These are phyloP conservation scores for Coccinonectria pachysandricola DNA, from an alignment of 2,329 filamentous ascomycete genomes.

Conservation along the genomic window DNA sequence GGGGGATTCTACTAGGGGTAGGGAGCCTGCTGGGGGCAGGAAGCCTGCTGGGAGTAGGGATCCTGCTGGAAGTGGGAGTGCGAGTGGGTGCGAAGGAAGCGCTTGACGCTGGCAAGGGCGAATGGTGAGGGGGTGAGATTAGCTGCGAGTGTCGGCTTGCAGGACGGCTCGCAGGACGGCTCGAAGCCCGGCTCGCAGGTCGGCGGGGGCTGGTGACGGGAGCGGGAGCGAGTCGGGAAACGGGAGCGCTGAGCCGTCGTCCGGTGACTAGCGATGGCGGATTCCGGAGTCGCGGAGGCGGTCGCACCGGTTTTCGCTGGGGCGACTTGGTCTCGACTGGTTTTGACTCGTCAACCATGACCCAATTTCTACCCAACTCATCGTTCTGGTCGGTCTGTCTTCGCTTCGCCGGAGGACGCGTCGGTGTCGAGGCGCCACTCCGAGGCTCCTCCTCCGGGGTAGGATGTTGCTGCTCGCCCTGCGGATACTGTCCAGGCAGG, in stretches of 20 bases:
- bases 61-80: conserved; percentile 31
- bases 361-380: conserved; percentile 59
- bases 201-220: conserved; percentile 15
- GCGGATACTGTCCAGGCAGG: no score
- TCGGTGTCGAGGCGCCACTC: conserved; percentile 31
- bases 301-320: conserved; percentile 15
- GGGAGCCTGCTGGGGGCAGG: conserved; percentile 36
- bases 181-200: conserved; percentile 3
- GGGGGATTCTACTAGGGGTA: no score
- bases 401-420: conserved; percentile 39
- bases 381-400: conserved; percentile 43
- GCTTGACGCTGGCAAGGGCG: conserved; percentile 18
- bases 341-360: conserved; percentile 46
- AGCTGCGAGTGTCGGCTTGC: conserved; percentile 36
- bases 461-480: no score
- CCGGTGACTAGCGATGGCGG: conserved; percentile 23
- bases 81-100: conserved; percentile 24
- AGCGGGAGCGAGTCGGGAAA: conserved; percentile 22
- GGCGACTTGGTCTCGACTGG: conserved; percentile 14
- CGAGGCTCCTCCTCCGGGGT: conserved; percentile 19
- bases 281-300: conserved; percentile 23
- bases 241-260: conserved; percentile 34
- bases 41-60: no score
- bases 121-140: conserved; percentile 8
- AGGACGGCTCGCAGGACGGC: conserved; percentile 15